Evolutionary conservation across 2,329 filamentous ascomycete genomes (phyloP), one percentile per base, ranked within the genome.

Genomic region (Cryphonectria carpinicola): DNA sequence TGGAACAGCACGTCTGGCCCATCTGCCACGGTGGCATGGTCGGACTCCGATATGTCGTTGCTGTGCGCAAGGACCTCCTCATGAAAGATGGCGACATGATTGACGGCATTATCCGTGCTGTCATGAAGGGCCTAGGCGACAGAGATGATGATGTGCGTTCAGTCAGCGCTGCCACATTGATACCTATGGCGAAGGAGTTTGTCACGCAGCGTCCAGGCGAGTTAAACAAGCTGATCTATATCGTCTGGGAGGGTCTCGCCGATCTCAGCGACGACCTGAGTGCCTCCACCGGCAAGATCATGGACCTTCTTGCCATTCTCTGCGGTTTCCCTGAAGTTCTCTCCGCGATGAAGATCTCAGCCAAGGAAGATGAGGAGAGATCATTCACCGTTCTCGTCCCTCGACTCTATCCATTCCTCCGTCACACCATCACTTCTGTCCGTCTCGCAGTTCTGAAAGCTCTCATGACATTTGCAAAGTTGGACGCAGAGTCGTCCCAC

Each of bases 1-100:
- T 95, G 35, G 89, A 91, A 35, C 88, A 88, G 43, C 90, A 92
- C 19, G 87, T 94, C 41, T 99, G 96, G 96, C 94, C 97, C 71
- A 93, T 98, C 52, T 97, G 95, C 77, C 97, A 99, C 79, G 96
- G 96, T 74, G 96, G 96, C 73, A 99, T 99, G 96, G 95, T 98
- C 63, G 96, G 96, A 10, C 83, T 99, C 77, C 89, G 95, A 76
- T 99, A 99, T 78, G 89, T 99, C 63, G 96, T 99, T 41, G 96
- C 96, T 11, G 94, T 99, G 49, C 90, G 96, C 65, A 98, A 96
- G 76, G 96, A 98, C 78, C 84, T 99, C 3, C 88, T 99, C 7
- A 87, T 98, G 37, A 88, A 94, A 77, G 92, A 98, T 76, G 88
- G 88, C 37, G 88, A 91, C 65, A 91, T 99, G 80, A 94, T 99